These are phyloP conservation scores for Coemansia sp. DNA, from an alignment of 192 early-diverging fungal species.

Conservation along the genomic window DNA sequence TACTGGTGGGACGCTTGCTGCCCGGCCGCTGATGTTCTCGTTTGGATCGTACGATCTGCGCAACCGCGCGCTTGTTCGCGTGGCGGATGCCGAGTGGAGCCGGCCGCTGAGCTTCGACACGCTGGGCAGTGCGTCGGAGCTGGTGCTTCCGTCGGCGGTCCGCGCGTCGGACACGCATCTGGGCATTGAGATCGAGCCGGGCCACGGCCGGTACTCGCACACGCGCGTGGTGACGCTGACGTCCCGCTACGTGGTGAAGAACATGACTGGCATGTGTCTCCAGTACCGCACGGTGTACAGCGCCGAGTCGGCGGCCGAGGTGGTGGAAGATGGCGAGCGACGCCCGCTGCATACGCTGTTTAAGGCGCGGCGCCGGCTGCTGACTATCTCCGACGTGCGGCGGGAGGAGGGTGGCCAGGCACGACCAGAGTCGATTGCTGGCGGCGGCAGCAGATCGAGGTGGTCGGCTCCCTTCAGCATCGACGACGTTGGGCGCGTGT, in stretches of 20 bases:
- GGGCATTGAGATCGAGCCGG: slow-evolving; percentile 84
- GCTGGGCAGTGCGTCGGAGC: slow-evolving; percentile 81
- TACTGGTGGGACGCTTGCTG: neutral
- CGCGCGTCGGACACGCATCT: slow-evolving; percentile 65
- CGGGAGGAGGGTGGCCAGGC: slow-evolving; percentile 25
- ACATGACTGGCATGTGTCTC: slow-evolving; percentile 71
- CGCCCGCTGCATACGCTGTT: slow-evolving; percentile 71
- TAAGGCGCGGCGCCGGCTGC: slow-evolving; percentile 61
- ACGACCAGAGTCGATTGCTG: neutral
- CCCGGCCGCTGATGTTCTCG: slow-evolving; percentile 81
- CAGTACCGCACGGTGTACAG: slow-evolving; percentile 72
- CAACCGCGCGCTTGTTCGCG: slow-evolving; percentile 78
- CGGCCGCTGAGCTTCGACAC: slow-evolving; percentile 93
- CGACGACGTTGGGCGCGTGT: slow-evolving; percentile 81
- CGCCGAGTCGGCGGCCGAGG: slow-evolving; percentile 33
- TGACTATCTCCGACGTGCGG: slow-evolving; percentile 66
- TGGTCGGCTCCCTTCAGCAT: slow-evolving; percentile 90
- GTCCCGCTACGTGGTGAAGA: slow-evolving; percentile 88
- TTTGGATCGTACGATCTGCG: slow-evolving; percentile 83
- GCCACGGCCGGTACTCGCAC: slow-evolving; percentile 80
- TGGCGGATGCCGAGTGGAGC: slow-evolving; percentile 79
- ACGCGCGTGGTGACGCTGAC: slow-evolving; percentile 89
- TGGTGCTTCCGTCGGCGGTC: slow-evolving; percentile 63
- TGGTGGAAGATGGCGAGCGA: slow-evolving; percentile 58
- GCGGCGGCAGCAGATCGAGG: slow-evolving; percentile 47